Conservation (phyloP, 2,329 filamentous ascomycete genomes). For the Spiromastix sp. region DNA sequence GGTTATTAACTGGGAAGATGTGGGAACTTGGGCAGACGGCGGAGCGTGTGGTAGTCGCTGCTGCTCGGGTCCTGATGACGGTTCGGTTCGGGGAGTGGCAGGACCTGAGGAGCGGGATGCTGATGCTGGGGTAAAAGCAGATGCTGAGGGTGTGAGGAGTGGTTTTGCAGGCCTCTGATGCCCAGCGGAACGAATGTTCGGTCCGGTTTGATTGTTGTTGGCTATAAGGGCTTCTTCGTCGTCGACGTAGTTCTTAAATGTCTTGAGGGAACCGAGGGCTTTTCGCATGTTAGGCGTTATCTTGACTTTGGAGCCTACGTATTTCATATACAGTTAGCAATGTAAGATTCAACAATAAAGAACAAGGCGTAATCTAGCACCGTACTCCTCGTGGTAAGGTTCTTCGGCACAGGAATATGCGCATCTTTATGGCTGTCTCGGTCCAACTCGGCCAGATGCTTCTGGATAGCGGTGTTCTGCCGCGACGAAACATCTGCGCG, state of each 20-base stretch:
- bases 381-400: conserved; percentile 35
- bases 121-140: conserved; percentile 6
- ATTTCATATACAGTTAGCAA: neutral
- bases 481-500: conserved; percentile 63
- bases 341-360: neutral
- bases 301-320: conserved; percentile 26
- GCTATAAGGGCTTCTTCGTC: conserved; percentile 38
- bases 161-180: too few relatives aligned
- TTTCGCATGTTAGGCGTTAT: conserved; percentile 37
- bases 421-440: conserved; percentile 66
- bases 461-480: conserved; percentile 69
- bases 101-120: conserved; percentile 4
- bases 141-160: neutral
- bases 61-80: neutral
- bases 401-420: conserved; percentile 57
- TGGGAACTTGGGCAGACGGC: neutral
- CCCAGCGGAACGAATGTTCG: conserved; percentile 2
- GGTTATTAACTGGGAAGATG: conserved; percentile 19
- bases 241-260: conserved; percentile 41
- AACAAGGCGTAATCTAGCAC: too few relatives aligned
- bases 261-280: conserved; percentile 39
- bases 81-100: neutral
- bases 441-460: conserved; percentile 73
- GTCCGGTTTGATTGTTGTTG: conserved; percentile 12
- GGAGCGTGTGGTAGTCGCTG: conserved; percentile 1